phyloP scores from a whole-genome alignment of 2,329 filamentous ascomycete genomes.

The Hypoxylon sp. region DNA sequence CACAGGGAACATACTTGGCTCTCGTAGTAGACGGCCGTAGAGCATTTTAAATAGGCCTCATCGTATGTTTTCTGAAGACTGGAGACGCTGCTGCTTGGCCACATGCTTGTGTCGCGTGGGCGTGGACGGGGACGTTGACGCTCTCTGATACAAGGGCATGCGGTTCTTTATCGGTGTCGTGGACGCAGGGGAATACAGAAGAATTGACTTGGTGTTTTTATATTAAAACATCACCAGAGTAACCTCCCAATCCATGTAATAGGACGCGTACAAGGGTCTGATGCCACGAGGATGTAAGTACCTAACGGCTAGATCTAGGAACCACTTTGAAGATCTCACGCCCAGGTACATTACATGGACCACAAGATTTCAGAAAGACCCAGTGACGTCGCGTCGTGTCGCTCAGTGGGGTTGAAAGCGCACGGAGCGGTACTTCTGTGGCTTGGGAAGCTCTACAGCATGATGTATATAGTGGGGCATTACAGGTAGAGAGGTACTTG shows the following conservation, averaged over 20 bases:
- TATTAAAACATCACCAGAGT: constrained; percentile 19
- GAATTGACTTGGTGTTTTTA: constrained; percentile 18
- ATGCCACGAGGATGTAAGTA: constrained; percentile 12
- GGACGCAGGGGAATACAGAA: constrained; percentile 13
- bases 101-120: constrained; percentile 60
- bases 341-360: constrained; percentile 4
- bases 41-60: constrained; percentile 94
- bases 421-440: constrained; percentile 10
- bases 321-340: constrained; percentile 37
- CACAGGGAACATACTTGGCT: constrained; percentile 74
- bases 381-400: constrained; percentile 43
- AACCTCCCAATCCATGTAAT: constrained; percentile 11
- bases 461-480: neutral
- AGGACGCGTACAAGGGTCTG: constrained; percentile 20
- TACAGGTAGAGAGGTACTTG: neutral
- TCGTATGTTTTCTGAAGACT: constrained; percentile 97
- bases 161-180: constrained; percentile 28
- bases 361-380: constrained; percentile 28
- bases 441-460: constrained; percentile 4
- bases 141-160: constrained; percentile 29
- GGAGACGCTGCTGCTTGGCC: constrained; percentile 71
- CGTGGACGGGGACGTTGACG: constrained; percentile 10
- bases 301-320: constrained; percentile 25
- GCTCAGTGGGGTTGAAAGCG: constrained; percentile 36
- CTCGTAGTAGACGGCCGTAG: constrained; percentile 96